phyloP scores from a whole-genome alignment of 768 basidiomycete species.

The Lentinula detonsa region DNA sequence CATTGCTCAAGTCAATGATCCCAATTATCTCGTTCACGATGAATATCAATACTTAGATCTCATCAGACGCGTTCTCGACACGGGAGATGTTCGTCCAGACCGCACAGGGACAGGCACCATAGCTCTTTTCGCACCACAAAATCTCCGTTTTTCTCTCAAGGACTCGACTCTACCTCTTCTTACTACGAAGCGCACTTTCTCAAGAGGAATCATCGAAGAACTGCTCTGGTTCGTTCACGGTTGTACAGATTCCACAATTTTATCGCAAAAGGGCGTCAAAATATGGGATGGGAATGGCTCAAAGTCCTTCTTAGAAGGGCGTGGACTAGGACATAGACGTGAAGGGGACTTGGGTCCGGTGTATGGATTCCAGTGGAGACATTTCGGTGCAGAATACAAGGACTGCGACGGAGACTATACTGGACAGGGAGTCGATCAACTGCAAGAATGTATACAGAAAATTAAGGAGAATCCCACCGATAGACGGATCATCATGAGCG shows the following conservation, averaged over 20 bases:
- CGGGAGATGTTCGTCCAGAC: conserved; percentile 78
- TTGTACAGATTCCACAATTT: conserved; percentile 69
- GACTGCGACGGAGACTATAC: conserved; percentile 73
- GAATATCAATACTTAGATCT: conserved; percentile 88
- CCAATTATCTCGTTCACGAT: conserved; percentile 42
- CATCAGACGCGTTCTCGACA: conserved; percentile 66
- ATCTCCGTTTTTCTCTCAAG: conserved; percentile 83
- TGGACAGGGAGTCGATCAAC: conserved; percentile 88
- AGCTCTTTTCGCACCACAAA: conserved; percentile 87
- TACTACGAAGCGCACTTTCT: conserved; percentile 93
- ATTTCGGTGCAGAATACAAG: conserved; percentile 82
- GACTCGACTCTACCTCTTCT: conserved; percentile 76
- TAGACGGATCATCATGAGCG: conserved; percentile 88
- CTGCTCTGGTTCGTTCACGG: conserved; percentile 93
- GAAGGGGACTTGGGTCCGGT: conserved; percentile 96
- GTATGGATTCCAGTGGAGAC: conserved; percentile 96
- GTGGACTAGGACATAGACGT: conserved; percentile 77
- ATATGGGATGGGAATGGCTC: conserved; percentile 99
- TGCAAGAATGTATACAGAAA: conserved; percentile 82
- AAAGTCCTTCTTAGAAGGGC: conserved; percentile 75
- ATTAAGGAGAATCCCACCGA: conserved; percentile 93
- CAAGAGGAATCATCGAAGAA: conserved; percentile 88
- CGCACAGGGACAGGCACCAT: conserved; percentile 94
- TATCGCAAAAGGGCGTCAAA: conserved; percentile 80
- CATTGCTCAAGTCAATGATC: background rate